These are phyloP conservation scores for Tetrapisispora pingtungensis DNA, from an alignment of 805 yeast genomes.

Conservation along the genomic window DNA sequence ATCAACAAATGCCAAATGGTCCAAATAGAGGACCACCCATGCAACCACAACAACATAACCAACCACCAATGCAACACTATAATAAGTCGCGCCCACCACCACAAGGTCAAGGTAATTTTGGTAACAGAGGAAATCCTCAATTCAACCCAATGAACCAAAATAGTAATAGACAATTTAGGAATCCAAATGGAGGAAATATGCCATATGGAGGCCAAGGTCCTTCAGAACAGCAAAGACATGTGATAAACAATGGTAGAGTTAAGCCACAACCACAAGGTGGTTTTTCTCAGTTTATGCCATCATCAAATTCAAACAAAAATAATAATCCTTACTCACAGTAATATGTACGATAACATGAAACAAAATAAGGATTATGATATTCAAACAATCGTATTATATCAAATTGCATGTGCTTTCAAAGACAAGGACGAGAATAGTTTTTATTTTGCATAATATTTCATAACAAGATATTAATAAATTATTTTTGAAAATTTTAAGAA, in stretches of 20 bases:
- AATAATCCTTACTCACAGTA: slow-evolving; percentile 23
- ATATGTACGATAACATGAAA: background rate
- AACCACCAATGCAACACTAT: background rate
- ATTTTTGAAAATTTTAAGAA: no score
- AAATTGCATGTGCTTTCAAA: no score
- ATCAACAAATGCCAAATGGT: background rate
- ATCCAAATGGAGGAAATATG: slow-evolving; percentile 3
- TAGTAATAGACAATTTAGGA: slow-evolving; percentile 1
- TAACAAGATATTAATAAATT: background rate
- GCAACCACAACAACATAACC: background rate
- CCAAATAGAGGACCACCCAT: background rate
- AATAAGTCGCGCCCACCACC: slow-evolving; percentile 1
- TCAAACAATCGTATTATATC: background rate
- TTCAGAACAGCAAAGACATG: slow-evolving; percentile 1
- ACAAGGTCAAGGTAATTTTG: slow-evolving; percentile 2
- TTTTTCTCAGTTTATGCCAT: slow-evolving; percentile 28
- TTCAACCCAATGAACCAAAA: background rate
- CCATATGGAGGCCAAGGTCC: slow-evolving; percentile 2
- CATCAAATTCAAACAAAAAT: slow-evolving; percentile 6
- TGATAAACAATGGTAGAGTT: slow-evolving; percentile 6
- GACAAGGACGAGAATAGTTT: no score
- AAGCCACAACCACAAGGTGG: slow-evolving; percentile 18
- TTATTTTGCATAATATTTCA: no score
- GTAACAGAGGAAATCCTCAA: background rate
- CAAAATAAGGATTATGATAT: background rate